Evolutionary conservation across 2,329 filamentous ascomycete genomes (phyloP).

Genomic region (Biscogniauxia sp.): DNA sequence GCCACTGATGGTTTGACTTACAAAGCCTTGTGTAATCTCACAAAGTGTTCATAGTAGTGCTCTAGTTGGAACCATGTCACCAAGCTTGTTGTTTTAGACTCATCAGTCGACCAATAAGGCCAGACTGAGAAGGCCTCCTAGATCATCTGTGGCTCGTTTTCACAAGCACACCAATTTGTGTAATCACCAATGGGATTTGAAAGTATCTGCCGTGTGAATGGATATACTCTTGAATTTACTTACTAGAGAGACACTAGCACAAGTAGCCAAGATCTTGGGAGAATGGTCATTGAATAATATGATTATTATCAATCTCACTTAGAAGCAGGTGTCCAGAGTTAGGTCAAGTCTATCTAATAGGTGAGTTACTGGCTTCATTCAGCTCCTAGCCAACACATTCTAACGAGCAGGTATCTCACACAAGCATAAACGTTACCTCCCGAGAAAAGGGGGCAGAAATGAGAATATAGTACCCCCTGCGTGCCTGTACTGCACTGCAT

Average conservation of each 20-base stretch:
- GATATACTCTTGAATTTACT: background rate
- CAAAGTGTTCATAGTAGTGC: background rate
- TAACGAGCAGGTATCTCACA: background rate
- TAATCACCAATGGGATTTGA: background rate
- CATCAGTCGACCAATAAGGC: background rate
- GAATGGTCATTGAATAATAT: background rate
- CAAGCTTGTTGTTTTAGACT: background rate
- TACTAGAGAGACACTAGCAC: background rate
- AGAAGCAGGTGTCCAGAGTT: background rate
- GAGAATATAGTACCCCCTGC: background rate
- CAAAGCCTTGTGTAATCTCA: background rate
- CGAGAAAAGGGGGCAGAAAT: background rate
- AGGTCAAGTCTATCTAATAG: background rate
- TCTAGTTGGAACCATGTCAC: background rate
- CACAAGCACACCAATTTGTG: background rate
- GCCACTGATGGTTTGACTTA: background rate
- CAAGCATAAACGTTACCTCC: background rate
- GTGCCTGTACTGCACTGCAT: background rate
- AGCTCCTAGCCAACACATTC: background rate
- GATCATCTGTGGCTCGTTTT: background rate
- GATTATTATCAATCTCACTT: background rate
- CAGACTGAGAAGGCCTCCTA: background rate
- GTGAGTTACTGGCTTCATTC: background rate
- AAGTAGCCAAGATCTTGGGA: background rate
- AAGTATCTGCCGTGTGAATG: background rate